Evolutionary conservation across 2,329 filamentous ascomycete species (phyloP).

Genomic region (Claviceps sp.): DNA sequence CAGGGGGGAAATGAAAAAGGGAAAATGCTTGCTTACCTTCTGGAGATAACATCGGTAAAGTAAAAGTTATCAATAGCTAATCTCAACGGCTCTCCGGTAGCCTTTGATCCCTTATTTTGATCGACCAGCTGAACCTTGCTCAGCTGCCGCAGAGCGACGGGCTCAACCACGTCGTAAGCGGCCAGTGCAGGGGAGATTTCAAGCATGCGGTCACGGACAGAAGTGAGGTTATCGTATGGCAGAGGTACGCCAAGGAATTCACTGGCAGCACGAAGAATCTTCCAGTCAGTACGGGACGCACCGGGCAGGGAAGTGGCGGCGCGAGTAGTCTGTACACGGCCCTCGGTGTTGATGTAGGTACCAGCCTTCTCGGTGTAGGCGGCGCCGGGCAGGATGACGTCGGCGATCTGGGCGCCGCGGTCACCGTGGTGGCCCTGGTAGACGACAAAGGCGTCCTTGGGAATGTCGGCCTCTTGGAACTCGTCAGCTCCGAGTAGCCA

Average conservation of each 20-base stretch:
- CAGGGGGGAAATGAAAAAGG: no score
- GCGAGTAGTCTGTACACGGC: constrained; percentile 85
- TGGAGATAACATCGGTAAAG: constrained; percentile 92
- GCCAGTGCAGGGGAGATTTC: constrained; percentile 86
- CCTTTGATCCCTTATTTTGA: constrained; percentile 78
- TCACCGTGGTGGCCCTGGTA: constrained; percentile 99
- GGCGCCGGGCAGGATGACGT: constrained; percentile 84
- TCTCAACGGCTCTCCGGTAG: constrained; percentile 61
- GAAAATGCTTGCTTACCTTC: constrained; percentile 63
- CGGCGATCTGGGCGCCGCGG: constrained; percentile 79
- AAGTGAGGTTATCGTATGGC: constrained; percentile 84
- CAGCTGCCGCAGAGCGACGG: constrained; percentile 56
- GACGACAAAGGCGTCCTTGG: constrained; percentile 89
- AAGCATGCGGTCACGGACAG: constrained; percentile 81
- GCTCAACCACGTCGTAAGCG: constrained; percentile 83
- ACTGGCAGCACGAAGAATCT: constrained; percentile 86
- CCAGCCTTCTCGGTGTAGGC: constrained; percentile 95
- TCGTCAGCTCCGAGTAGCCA: constrained; percentile 97
- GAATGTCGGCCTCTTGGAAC: constrained; percentile 70
- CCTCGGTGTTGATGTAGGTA: constrained; percentile 97
- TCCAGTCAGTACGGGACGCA: constrained; percentile 92
- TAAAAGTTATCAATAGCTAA: constrained; percentile 92
- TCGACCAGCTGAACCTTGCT: constrained; percentile 94
- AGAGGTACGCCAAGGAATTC: constrained; percentile 82
- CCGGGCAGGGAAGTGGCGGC: constrained; percentile 80